phyloP scores from a whole-genome alignment of 805 yeast genomes.

The Candida ipomoeae region DNA sequence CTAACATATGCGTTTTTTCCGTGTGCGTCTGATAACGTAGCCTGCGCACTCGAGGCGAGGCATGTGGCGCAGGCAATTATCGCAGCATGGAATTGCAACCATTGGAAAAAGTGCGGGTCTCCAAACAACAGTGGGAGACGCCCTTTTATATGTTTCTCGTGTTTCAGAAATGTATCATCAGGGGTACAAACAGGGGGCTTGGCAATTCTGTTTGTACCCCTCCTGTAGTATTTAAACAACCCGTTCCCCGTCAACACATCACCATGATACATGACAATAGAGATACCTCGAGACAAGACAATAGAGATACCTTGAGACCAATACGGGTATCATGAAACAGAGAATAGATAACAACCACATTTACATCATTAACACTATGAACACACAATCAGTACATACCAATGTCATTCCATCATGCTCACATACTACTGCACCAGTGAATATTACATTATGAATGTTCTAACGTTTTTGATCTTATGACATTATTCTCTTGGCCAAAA shows the following conservation, averaged over 20 bases:
- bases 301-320: too few relatives aligned
- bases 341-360: too few relatives aligned
- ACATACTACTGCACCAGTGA: too few relatives aligned
- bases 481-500: background rate
- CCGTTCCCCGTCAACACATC: background rate
- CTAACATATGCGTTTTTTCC: too few relatives aligned
- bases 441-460: background rate
- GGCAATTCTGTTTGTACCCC: background rate
- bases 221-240: background rate
- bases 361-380: too few relatives aligned
- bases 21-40: too few relatives aligned
- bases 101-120: background rate
- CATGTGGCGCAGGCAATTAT: background rate
- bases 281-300: background rate
- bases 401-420: too few relatives aligned
- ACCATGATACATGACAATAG: background rate
- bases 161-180: background rate
- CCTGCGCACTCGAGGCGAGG: background rate
- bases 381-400: too few relatives aligned
- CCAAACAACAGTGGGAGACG: background rate
- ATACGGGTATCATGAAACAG: too few relatives aligned
- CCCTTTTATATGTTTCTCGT: background rate
- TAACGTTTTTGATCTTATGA: too few relatives aligned
- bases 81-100: conserved; percentile 4
- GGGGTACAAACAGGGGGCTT: background rate